phyloP scores from a whole-genome alignment of 2,329 filamentous ascomycete species.

The Fusarium albosuccineum region DNA sequence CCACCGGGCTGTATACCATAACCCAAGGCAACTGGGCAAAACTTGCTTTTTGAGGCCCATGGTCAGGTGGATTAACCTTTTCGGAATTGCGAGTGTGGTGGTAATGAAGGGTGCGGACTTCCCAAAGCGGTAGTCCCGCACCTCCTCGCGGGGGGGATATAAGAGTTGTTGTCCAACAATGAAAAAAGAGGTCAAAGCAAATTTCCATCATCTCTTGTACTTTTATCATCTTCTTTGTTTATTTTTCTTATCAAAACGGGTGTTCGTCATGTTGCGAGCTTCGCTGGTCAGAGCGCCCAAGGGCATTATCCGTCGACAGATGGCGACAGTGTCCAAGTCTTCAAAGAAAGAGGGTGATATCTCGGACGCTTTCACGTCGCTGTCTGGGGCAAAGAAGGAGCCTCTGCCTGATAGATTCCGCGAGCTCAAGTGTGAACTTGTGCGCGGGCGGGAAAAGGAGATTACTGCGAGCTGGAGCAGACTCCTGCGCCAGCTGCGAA shows the following conservation, averaged over 20 bases:
- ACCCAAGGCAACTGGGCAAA: background rate
- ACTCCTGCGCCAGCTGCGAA: conserved; percentile 59
- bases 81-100: conserved; percentile 9
- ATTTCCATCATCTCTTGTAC: background rate
- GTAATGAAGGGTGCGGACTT: conserved; percentile 42
- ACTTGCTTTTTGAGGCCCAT: conserved; percentile 14
- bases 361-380: conserved; percentile 71
- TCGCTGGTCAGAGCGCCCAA: conserved; percentile 29
- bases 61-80: conserved; percentile 2
- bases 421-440: conserved; percentile 66
- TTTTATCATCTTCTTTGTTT: background rate
- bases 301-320: conserved; percentile 27
- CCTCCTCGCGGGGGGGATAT: conserved; percentile 36
- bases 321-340: conserved; percentile 33
- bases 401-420: conserved; percentile 69
- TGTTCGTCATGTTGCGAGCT: conserved; percentile 39
- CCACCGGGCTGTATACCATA: background rate
- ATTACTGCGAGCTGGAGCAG: conserved; percentile 63
- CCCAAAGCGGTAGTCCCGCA: conserved; percentile 48
- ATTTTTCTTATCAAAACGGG: background rate
- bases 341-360: conserved; percentile 71
- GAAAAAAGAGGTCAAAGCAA: background rate
- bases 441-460: conserved; percentile 61
- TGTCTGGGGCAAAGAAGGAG: conserved; percentile 61
- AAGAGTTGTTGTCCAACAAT: conserved; percentile 15